A percentile compares a stretch with the other conserved stretches of the same genome.
Evolutionary conservation across 257 asterid species (phyloP).

Genomic region (Lithospermum erythrorhizon): DNA sequence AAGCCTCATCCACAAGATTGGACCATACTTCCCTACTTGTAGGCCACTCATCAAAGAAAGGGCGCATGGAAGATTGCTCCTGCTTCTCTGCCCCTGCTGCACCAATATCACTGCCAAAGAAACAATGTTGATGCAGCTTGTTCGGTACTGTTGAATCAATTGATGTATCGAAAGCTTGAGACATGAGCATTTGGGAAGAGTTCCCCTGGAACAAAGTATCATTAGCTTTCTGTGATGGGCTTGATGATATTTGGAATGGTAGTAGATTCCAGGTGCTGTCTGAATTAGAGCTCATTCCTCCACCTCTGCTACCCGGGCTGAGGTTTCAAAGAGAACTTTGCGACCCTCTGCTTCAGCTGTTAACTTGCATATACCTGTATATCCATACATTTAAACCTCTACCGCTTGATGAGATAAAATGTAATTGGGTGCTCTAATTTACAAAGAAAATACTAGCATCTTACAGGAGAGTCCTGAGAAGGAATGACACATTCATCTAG

Average conservation of each 20-base stretch:
- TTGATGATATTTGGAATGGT: constrained; percentile 56
- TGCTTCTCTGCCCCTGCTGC: constrained; percentile 44
- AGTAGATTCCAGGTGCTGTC: constrained; percentile 53
- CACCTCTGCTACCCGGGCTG: constrained; percentile 39
- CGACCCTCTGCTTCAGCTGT: constrained; percentile 36
- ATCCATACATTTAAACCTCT: neutral
- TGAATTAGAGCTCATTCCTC: constrained; percentile 43
- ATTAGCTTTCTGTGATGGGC: constrained; percentile 37
- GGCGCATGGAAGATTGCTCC: constrained; percentile 66
- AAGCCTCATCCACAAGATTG: constrained; percentile 44
- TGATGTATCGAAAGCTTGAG: constrained; percentile 35
- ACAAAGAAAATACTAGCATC: neutral
- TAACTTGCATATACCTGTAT: constrained; percentile 52
- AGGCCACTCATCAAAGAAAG: constrained; percentile 91
- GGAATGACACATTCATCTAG: neutral
- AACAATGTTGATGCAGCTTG: constrained; percentile 60
- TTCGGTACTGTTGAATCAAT: constrained; percentile 35
- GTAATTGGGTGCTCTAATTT: neutral
- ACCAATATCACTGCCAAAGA: constrained; percentile 44
- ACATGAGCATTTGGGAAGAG: constrained; percentile 35
- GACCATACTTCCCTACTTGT: constrained; percentile 77
- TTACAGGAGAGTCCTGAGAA: neutral
- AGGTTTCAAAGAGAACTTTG: constrained; percentile 54
- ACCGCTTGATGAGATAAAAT: neutral
- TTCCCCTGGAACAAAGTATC: constrained; percentile 37